phyloP scores from a whole-genome alignment of 345 rosid species.

The Adansonia digitata region DNA sequence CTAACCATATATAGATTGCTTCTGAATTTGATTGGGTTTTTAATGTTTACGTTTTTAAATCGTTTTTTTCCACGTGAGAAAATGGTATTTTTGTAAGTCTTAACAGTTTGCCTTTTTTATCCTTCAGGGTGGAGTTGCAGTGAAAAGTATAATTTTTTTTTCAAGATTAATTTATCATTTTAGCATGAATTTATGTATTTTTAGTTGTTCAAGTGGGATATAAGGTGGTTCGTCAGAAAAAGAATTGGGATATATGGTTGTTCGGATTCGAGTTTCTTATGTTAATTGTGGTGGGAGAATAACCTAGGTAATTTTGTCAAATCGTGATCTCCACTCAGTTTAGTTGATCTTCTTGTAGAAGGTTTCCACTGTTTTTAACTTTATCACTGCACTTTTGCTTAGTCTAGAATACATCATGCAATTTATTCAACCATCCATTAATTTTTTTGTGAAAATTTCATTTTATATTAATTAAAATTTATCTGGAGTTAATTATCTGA shows the following conservation, averaged over 20 bases:
- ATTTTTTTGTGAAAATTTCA: not conserved
- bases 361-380: not conserved
- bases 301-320: not conserved
- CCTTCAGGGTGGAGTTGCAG: not conserved
- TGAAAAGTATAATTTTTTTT: not conserved
- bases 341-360: not conserved
- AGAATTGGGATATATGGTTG: not conserved
- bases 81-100: not conserved
- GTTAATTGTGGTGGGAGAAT: not conserved
- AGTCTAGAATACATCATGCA: not conserved
- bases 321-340: not conserved
- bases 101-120: not conserved
- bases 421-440: not conserved
- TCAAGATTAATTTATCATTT: not conserved
- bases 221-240: no score
- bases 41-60: not conserved
- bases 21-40: not conserved
- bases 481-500: not conserved
- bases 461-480: conserved; percentile 2
- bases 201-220: not conserved
- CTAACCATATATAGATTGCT: not conserved
- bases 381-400: not conserved
- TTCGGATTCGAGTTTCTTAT: not conserved
- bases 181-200: not conserved
- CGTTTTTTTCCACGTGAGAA: not conserved